These are phyloP conservation scores for Heritiera littoralis DNA, from an alignment of 345 rosid species.

Conservation along the genomic window DNA sequence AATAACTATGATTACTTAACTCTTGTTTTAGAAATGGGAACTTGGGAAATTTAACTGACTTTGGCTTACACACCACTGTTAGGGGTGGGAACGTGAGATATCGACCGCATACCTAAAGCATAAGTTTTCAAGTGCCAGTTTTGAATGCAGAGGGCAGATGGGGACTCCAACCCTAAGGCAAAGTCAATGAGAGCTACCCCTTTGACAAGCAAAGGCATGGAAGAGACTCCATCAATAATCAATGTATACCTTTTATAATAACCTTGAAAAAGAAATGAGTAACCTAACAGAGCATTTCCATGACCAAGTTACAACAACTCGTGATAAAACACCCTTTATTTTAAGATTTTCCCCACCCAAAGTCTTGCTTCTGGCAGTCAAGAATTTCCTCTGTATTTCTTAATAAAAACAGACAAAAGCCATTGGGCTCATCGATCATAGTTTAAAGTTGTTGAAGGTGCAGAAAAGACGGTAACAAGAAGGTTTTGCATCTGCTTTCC, in stretches of 20 bases:
- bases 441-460: slow-evolving; percentile 16
- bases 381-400: not conserved
- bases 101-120: not conserved
- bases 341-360: not conserved
- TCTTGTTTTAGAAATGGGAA: too few relatives aligned
- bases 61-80: too few relatives aligned
- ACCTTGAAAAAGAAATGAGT: not conserved
- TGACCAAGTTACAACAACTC: not conserved
- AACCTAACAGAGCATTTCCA: not conserved
- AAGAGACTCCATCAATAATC: not conserved
- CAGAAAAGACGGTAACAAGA: slow-evolving; percentile 28
- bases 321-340: not conserved
- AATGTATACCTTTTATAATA: not conserved
- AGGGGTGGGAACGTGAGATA: not conserved
- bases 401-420: not conserved
- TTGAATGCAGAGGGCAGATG: slow-evolving; percentile 6
- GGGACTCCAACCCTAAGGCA: not conserved
- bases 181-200: slow-evolving; percentile 26
- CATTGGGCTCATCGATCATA: not conserved
- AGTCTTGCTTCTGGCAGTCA: slow-evolving; percentile 7
- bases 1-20: too few relatives aligned
- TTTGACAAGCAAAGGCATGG: slow-evolving; percentile 16
- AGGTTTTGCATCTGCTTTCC: slow-evolving; percentile 46
- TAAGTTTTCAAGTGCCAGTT: slow-evolving; percentile 3
- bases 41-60: too few relatives aligned